Conservation (phyloP, 129 eudicot genomes). For the Saussurea involucrata region DNA sequence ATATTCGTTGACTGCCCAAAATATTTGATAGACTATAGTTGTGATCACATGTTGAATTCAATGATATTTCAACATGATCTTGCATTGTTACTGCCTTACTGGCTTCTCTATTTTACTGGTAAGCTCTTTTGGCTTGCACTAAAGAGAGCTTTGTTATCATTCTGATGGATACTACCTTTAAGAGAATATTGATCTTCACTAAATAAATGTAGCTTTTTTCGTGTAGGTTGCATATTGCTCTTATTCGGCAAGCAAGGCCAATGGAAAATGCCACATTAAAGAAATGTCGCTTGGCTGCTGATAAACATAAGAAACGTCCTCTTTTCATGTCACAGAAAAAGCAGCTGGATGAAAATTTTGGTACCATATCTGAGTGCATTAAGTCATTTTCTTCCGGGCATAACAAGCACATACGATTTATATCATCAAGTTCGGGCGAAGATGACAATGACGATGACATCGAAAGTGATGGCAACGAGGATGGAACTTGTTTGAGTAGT, state of each 20-base stretch:
- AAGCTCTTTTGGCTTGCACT: background rate
- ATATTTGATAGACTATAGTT: background rate
- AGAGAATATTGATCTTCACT: background rate
- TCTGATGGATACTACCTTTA: background rate
- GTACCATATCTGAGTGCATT: conserved; percentile 56
- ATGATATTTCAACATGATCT: background rate
- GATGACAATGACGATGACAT: conserved; percentile 24
- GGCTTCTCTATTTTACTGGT: background rate
- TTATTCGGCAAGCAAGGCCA: conserved; percentile 38
- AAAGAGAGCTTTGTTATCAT: background rate
- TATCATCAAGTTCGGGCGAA: conserved; percentile 47
- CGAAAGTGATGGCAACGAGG: conserved; percentile 42
- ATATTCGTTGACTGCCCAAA: background rate
- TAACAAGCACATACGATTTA: conserved; percentile 59
- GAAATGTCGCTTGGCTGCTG: conserved; percentile 26
- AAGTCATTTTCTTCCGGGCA: conserved; percentile 48
- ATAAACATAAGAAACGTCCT: conserved; percentile 38
- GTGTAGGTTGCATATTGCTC: conserved; percentile 47
- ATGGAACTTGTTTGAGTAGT: conserved; percentile 28
- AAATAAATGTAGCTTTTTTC: background rate
- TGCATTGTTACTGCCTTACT: background rate
- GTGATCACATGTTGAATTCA: background rate
- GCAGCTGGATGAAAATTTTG: conserved; percentile 74
- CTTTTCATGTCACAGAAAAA: conserved; percentile 68
- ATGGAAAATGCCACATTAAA: conserved; percentile 34